Base-by-base conservation (phyloP, 2,329 filamentous ascomycete species). In the Aspergillus quadrilineatus region DNA sequence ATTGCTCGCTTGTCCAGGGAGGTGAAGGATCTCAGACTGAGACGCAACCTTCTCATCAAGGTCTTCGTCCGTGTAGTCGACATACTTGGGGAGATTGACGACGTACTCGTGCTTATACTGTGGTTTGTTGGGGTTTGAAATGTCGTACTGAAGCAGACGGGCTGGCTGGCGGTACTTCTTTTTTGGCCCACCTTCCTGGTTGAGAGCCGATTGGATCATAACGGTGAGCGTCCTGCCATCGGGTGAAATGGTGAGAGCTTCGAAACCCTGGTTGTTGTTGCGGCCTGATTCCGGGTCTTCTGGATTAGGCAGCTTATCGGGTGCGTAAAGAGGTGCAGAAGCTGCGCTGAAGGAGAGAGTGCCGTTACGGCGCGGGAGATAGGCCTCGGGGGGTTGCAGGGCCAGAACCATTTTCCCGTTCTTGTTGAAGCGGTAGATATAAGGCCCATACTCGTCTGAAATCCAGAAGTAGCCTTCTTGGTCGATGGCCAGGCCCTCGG, bases 211-310 rank as follows among this genome's bases (percentile, higher is more conserved):
- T 68, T 92, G 88, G 22, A 89, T 75, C 55, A 90, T 77, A 1
- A 82, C 81, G 66, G 84, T 90, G 9, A 90, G 75, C 1, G 78
- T 83, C 59, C 83, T 84, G 8, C 86, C 85, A 61, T 88, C 83
- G 0, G 80, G 76, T 3, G 82, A 84, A n/a, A 82, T 72, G 0
- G 85, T 87, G 48, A 91, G 72, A 0, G 85, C 87, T 71, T 91
- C 88, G 48, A 90, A 83, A n/a, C 88, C 88, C 68, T 89, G 87
- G 70, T 91, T 91, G 70, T 91, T 90, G 53, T 80, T 77, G 17
- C 88, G 82, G 10, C 88, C 88, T 0, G 80, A 80, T 1, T 79
- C 77, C 0, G 86, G 84, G 60, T 87, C 77, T 12, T 74, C 77
- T 0, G 87, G 87, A 2, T 69, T 72, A 2, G 83, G 78, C 8